phyloP scores from a whole-genome alignment of 306 rosid genomes.

The Delonix regia region DNA sequence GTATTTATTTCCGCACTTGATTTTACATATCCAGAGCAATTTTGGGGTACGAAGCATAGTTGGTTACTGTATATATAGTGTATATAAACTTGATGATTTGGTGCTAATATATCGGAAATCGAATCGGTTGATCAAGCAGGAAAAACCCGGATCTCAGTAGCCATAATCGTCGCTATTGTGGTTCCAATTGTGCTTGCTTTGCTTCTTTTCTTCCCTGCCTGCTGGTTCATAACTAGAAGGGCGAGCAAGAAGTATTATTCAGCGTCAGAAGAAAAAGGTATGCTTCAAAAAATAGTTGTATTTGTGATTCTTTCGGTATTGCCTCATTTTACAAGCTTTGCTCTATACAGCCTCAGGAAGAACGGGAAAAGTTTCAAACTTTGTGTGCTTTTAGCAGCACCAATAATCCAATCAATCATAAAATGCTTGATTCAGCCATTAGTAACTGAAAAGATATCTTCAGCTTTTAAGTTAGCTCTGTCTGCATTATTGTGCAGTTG shows the following conservation, averaged over 20 bases:
- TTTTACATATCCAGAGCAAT: not conserved
- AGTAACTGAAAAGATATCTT: not conserved
- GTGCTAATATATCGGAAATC: conserved; percentile 1
- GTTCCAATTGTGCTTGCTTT: conserved; percentile 18
- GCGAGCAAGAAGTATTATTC: conserved; percentile 10
- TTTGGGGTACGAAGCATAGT: not conserved
- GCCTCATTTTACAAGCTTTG: not conserved
- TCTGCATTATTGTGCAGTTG: conserved; percentile 19
- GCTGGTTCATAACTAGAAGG: conserved; percentile 16
- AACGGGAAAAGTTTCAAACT: not conserved
- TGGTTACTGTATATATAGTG: not conserved
- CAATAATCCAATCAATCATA: not conserved
- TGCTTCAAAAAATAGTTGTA: not conserved
- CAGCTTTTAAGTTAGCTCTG: not conserved
- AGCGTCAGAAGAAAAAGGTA: conserved; percentile 31
- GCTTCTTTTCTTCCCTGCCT: conserved; percentile 6
- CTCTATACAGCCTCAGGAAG: not conserved
- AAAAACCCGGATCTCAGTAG: conserved; percentile 3
- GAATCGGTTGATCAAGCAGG: conserved; percentile 32
- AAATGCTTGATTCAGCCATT: not conserved
- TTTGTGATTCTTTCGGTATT: not conserved
- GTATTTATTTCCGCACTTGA: not conserved
- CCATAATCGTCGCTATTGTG: conserved; percentile 33
- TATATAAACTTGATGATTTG: not conserved
- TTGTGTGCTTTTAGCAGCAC: not conserved